Conservation (phyloP, 2,329 filamentous ascomycete species). For the Fusarium incarnatum region DNA sequence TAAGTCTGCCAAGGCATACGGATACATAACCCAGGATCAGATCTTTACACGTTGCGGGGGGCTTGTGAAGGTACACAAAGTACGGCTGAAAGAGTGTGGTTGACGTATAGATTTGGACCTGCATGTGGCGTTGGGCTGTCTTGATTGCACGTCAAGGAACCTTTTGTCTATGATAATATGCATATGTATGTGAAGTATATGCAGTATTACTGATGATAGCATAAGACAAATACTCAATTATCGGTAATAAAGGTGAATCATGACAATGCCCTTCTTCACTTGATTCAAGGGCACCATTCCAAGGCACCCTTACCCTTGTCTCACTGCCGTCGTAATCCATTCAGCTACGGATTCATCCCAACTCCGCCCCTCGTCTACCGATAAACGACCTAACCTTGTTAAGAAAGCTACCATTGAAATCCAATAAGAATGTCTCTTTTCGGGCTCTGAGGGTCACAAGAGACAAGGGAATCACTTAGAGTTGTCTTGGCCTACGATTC, state of each 20-base stretch:
- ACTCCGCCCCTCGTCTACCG: slow-evolving; percentile 18
- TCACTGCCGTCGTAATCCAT: slow-evolving; percentile 14
- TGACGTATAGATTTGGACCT: slow-evolving; percentile 27
- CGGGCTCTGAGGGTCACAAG: slow-evolving; percentile 8
- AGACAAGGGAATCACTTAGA: slow-evolving; percentile 13
- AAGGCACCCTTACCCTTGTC: slow-evolving; percentile 11
- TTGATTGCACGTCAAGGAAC: neutral
- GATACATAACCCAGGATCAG: neutral
- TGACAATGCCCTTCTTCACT: neutral
- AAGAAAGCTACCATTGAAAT: slow-evolving; percentile 4
- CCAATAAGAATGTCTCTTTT: slow-evolving; percentile 3
- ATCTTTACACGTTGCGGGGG: neutral
- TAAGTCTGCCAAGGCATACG: slow-evolving; percentile 6
- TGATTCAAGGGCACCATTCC: neutral
- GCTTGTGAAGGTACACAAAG: slow-evolving; percentile 6
- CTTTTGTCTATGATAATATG: neutral
- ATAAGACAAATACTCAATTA: neutral
- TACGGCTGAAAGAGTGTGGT: slow-evolving; percentile 18
- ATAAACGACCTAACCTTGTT: slow-evolving; percentile 5
- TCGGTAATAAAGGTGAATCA: neutral
- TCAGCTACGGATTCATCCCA: slow-evolving; percentile 17
- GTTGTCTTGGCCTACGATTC: slow-evolving; percentile 13
- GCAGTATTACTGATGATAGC: neutral
- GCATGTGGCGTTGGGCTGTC: slow-evolving; percentile 7
- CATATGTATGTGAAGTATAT: neutral